Percentiles rank a stretch among this genome's conserved stretches.
Conservation (phyloP, 345 rosid species). For the Camelina hispida region DNA sequence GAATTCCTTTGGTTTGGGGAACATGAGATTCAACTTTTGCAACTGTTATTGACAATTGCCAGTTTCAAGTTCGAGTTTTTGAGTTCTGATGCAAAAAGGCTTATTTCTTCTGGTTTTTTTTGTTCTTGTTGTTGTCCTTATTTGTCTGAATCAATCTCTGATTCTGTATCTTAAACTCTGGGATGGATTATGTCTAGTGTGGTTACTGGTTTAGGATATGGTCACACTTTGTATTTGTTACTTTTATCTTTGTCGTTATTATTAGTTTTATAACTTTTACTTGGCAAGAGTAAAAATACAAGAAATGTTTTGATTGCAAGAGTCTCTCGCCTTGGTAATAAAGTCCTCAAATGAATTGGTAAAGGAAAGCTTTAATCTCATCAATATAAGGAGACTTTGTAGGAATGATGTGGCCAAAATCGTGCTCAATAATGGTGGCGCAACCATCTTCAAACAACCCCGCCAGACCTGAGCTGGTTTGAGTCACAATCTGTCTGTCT, state of each 20-base stretch:
- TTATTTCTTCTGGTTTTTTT: neutral
- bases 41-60: slow-evolving; percentile 39
- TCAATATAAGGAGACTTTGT: slow-evolving; percentile 74
- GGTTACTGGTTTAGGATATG: slow-evolving; percentile 40
- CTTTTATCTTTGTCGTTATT: slow-evolving; percentile 14
- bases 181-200: slow-evolving; percentile 36
- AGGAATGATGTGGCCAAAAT: slow-evolving; percentile 89
- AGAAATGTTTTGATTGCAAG: slow-evolving; percentile 28
- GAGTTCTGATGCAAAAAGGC: slow-evolving; percentile 39
- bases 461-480: slow-evolving; percentile 66
- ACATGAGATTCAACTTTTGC: slow-evolving; percentile 37
- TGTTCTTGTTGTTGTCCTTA: neutral
- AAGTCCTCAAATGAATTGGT: slow-evolving; percentile 56
- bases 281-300: slow-evolving; percentile 29
- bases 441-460: slow-evolving; percentile 61
- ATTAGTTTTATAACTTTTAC: slow-evolving; percentile 21
- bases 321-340: slow-evolving; percentile 8
- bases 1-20: slow-evolving; percentile 28
- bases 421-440: slow-evolving; percentile 70
- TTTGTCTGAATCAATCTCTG: slow-evolving; percentile 33
- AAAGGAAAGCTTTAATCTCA: slow-evolving; percentile 67
- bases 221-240: slow-evolving; percentile 28
- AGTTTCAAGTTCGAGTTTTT: slow-evolving; percentile 43
- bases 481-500: slow-evolving; percentile 81
- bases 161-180: slow-evolving; percentile 30